Percentiles rank a stretch among this genome's conserved stretches.
phyloP scores from a whole-genome alignment of 805 yeast species.

The Lipomyces japonicus region DNA sequence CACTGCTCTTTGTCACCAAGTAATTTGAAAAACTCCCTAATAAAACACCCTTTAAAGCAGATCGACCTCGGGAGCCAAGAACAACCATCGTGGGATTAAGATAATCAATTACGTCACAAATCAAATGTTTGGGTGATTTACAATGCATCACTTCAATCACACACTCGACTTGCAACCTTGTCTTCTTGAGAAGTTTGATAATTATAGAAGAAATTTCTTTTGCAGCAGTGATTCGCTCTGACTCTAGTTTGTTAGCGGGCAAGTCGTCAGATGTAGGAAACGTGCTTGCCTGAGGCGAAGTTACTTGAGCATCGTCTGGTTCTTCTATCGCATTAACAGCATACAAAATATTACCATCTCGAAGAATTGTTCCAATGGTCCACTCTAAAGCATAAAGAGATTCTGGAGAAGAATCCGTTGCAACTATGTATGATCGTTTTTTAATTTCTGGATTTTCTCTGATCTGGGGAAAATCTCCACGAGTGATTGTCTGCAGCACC shows the following conservation, averaged over 20 bases:
- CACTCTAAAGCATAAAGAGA: slow-evolving; percentile 81
- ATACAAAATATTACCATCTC: slow-evolving; percentile 77
- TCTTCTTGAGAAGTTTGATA: slow-evolving; percentile 51
- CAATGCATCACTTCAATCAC: slow-evolving; percentile 73
- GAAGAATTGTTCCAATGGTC: slow-evolving; percentile 79
- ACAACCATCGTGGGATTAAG: slow-evolving; percentile 69
- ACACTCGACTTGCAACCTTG: slow-evolving; percentile 68
- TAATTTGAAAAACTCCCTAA: slow-evolving; percentile 71
- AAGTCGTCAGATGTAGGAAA: slow-evolving; percentile 1
- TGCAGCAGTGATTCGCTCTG: slow-evolving; percentile 38
- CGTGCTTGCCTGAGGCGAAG: neutral
- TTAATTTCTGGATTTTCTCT: slow-evolving; percentile 24
- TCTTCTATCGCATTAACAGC: slow-evolving; percentile 48
- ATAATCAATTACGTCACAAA: slow-evolving; percentile 65
- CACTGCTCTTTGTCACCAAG: slow-evolving; percentile 64
- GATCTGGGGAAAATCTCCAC: slow-evolving; percentile 61
- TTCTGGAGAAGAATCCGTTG: slow-evolving; percentile 80
- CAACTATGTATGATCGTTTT: slow-evolving; percentile 64
- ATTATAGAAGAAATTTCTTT: slow-evolving; percentile 44
- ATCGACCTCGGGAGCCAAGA: slow-evolving; percentile 71
- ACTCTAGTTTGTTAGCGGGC: slow-evolving; percentile 36
- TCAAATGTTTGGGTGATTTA: slow-evolving; percentile 68
- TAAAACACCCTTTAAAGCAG: slow-evolving; percentile 68
- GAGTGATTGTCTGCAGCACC: slow-evolving; percentile 64
- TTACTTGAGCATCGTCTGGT: slow-evolving; percentile 28